These are phyloP conservation scores for Volutella citrinella DNA, from an alignment of 2,329 filamentous ascomycete genomes.

Conservation along the genomic window DNA sequence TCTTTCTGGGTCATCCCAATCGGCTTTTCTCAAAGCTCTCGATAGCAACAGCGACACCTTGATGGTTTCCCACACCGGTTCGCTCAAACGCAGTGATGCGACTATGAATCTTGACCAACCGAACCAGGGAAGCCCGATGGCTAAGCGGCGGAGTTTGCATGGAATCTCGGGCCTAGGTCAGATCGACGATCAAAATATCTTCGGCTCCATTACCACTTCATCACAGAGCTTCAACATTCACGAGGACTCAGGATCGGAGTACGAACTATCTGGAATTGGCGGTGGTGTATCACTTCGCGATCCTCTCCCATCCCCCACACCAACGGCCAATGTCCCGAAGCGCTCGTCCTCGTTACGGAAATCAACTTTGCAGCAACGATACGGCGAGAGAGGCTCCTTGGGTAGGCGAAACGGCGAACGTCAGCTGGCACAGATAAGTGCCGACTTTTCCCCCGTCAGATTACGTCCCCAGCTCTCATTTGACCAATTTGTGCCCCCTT, in stretches of 20 bases:
- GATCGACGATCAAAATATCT: conserved; percentile 67
- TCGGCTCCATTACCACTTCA: conserved; percentile 56
- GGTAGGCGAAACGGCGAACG: conserved; percentile 57
- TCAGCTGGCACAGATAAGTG: conserved; percentile 47
- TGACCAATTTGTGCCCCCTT: conserved; percentile 71
- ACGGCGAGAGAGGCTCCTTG: conserved; percentile 65
- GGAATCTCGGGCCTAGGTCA: conserved; percentile 61
- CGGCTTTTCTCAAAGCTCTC: conserved; percentile 48
- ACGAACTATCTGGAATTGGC: conserved; percentile 46
- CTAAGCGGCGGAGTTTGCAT: conserved; percentile 87
- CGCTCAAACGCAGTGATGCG: conserved; percentile 87
- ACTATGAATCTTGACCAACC: conserved; percentile 83
- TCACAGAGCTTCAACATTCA: conserved; percentile 49
- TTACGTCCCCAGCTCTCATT: conserved; percentile 72
- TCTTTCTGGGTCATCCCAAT: conserved; percentile 50
- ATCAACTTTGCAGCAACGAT: conserved; percentile 83
- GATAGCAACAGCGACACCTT: conserved; percentile 38
- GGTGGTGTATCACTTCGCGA: conserved; percentile 36
- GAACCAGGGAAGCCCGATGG: conserved; percentile 77
- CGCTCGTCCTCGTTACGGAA: conserved; percentile 76
- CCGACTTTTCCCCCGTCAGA: conserved; percentile 56
- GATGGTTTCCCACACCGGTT: conserved; percentile 57
- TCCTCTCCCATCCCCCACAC: conserved; percentile 40
- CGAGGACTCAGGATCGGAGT: conserved; percentile 48
- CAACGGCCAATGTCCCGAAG: conserved; percentile 57